Evolutionary conservation across 495 filamentous ascomycete genomes (phyloP).

Genomic region (Tuber aestivum): DNA sequence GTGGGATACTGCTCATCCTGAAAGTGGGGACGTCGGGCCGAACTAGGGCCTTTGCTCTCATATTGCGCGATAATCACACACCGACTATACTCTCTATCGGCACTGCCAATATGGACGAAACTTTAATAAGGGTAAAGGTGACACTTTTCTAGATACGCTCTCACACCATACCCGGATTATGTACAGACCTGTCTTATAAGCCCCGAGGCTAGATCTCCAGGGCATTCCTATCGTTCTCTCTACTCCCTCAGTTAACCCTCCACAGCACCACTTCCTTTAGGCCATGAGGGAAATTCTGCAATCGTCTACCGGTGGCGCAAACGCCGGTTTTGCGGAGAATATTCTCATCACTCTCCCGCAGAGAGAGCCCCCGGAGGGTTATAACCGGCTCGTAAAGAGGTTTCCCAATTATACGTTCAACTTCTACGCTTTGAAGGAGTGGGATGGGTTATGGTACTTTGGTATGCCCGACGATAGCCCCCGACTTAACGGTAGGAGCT

Average conservation of each 20-base stretch:
- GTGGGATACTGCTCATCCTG: neutral
- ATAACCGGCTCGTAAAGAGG: neutral
- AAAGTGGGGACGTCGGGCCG: neutral
- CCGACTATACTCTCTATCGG: neutral
- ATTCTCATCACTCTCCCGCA: neutral
- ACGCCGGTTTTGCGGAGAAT: neutral
- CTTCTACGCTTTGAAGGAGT: neutral
- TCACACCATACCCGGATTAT: neutral
- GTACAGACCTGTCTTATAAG: neutral
- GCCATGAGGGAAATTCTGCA: neutral
- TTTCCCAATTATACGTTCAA: neutral
- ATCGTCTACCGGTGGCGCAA: neutral
- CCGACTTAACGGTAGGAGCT: neutral
- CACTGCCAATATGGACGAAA: neutral
- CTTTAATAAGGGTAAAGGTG: neutral
- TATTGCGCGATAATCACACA: neutral
- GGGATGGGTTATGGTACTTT: neutral
- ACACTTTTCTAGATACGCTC: neutral
- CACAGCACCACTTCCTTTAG: neutral
- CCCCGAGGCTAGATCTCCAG: neutral
- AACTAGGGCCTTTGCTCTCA: neutral
- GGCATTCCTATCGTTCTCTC: neutral
- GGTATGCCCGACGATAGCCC: neutral
- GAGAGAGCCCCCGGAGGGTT: neutral
- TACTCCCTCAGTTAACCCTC: neutral